Conservation (phyloP, 164 flowering plant genomes). For the Aristolochia californica region DNA sequence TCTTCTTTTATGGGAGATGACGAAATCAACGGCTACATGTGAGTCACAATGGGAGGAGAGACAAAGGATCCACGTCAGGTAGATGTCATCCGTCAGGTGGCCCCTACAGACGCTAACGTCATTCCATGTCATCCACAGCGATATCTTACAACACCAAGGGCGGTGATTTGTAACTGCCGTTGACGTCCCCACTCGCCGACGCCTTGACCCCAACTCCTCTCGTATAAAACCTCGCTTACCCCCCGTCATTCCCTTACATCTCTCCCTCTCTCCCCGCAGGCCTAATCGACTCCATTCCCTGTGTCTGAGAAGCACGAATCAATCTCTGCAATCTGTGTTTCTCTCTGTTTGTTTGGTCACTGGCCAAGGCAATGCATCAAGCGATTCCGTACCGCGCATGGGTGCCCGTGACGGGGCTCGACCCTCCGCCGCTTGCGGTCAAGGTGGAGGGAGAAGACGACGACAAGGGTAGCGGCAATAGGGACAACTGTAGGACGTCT, state of each 20-base stretch:
- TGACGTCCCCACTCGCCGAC: conserved; percentile 3
- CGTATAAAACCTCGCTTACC: conserved; percentile 2
- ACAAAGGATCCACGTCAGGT: neutral
- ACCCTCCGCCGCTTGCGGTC: neutral
- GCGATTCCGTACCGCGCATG: conserved; percentile 49
- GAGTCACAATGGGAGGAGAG: neutral
- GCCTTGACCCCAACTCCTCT: neutral
- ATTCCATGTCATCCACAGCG: neutral
- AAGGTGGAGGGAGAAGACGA: neutral
- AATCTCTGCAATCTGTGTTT: too few relatives aligned
- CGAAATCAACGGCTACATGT: neutral
- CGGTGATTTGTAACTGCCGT: neutral
- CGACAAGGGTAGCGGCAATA: too few relatives aligned
- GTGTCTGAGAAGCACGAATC: too few relatives aligned
- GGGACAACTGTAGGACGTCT: neutral
- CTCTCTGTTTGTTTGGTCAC: neutral
- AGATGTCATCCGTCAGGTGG: neutral
- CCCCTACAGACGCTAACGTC: neutral
- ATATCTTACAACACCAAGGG: neutral
- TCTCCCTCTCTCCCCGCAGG: neutral
- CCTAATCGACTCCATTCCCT: too few relatives aligned
- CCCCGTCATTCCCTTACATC: neutral
- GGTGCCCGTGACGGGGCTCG: conserved; percentile 9
- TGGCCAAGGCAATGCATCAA: conserved; percentile 28
- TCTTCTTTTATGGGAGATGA: neutral